These are phyloP conservation scores for Scedosporium boydii DNA, from an alignment of 2,329 filamentous ascomycete species.

Conservation along the genomic window DNA sequence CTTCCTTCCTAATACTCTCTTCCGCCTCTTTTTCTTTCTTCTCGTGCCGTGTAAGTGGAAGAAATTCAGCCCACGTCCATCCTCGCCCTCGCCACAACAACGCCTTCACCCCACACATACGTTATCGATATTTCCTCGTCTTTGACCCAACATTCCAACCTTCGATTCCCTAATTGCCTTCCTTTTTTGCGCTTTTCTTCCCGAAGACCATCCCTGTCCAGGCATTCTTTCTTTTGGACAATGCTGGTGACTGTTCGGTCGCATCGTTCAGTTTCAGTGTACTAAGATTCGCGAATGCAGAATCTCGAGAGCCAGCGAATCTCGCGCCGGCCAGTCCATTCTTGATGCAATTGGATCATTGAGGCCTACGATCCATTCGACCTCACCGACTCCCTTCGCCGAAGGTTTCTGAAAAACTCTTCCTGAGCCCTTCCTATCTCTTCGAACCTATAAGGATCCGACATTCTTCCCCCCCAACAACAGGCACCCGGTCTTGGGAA, in stretches of 20 bases:
- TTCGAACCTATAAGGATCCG: not conserved
- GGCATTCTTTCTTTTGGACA: not conserved
- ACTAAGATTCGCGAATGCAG: not conserved
- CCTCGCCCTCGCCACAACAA: not conserved
- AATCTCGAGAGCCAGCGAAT: not conserved
- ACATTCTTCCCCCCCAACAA: not conserved
- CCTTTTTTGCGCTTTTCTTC: not conserved
- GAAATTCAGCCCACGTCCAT: not conserved
- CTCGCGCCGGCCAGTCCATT: not conserved
- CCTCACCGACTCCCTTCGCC: not conserved
- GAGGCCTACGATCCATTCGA: not conserved
- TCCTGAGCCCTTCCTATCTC: not conserved
- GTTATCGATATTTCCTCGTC: not conserved
- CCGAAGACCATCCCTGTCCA: too few species aligned
- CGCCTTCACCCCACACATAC: not conserved
- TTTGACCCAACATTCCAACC: not conserved
- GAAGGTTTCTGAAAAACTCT: not conserved
- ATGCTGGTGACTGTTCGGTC: not conserved
- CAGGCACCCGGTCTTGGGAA: slow-evolving; percentile 32
- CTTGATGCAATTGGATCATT: not conserved
- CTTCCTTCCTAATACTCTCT: not conserved
- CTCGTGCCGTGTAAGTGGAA: slow-evolving; percentile 1
- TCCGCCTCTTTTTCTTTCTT: not conserved
- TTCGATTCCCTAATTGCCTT: not conserved
- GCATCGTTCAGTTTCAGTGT: not conserved